phyloP scores from a whole-genome alignment of 1,139 yeast genomes.

The Kluyveromyces sp. region DNA sequence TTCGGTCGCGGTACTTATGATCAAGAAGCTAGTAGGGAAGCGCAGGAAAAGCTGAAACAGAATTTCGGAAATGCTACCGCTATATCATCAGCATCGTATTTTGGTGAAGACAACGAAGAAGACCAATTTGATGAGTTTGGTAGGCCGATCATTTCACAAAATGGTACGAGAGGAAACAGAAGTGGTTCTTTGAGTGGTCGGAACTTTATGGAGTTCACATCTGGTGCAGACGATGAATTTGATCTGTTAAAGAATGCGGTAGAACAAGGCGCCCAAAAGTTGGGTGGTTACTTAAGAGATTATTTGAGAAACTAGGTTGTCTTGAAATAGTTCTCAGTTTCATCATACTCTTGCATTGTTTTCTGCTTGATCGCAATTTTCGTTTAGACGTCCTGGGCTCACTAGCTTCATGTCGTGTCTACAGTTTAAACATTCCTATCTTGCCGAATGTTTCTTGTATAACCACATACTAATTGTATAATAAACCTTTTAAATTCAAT shows the following conservation, averaged over 20 bases:
- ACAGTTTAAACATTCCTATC: too few species aligned
- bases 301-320: constrained; percentile 44
- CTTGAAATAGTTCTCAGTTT: background rate
- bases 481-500: background rate
- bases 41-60: constrained; percentile 65
- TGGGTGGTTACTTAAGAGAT: constrained; percentile 79
- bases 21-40: constrained; percentile 71
- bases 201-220: constrained; percentile 40
- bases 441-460: background rate
- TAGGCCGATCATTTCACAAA: constrained; percentile 22
- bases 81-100: constrained; percentile 86
- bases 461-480: background rate
- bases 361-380: background rate
- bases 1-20: constrained; percentile 88
- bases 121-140: constrained; percentile 32
- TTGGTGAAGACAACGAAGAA: constrained; percentile 68
- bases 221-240: constrained; percentile 62
- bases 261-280: constrained; percentile 87
- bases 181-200: constrained; percentile 13
- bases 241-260: constrained; percentile 86
- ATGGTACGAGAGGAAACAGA: constrained; percentile 8
- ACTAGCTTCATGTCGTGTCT: too few species aligned
- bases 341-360: background rate
- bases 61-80: constrained; percentile 79
- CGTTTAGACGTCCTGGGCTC: too few species aligned